Percentiles rank a stretch among this genome's conserved stretches.
Evolutionary conservation across 257 asterid genomes (phyloP).

Genomic region (Plantago major): DNA sequence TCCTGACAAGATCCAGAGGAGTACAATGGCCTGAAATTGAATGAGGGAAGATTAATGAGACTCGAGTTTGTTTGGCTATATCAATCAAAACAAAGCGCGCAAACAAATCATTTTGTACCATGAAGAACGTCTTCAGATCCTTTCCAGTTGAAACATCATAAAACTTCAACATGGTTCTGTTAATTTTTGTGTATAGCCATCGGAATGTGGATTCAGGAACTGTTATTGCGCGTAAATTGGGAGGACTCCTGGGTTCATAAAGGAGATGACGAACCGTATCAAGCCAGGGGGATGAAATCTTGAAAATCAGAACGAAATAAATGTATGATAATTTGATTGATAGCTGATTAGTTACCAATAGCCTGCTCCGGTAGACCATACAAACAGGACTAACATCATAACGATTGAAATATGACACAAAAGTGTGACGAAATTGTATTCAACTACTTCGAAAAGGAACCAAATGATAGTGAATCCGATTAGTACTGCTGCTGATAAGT

Average conservation of each 20-base stretch:
- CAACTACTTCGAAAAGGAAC: slow-evolving; percentile 73
- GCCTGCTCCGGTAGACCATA: slow-evolving; percentile 71
- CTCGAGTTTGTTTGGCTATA: not conserved
- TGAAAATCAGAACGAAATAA: not conserved
- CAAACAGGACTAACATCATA: slow-evolving; percentile 44
- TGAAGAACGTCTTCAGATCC: slow-evolving; percentile 56
- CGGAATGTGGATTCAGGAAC: slow-evolving; percentile 57
- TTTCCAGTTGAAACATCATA: slow-evolving; percentile 68
- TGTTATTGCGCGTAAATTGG: slow-evolving; percentile 40
- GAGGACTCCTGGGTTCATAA: slow-evolving; percentile 77
- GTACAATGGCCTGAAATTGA: slow-evolving; percentile 39
- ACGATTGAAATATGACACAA: slow-evolving; percentile 45
- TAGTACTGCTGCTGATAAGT: slow-evolving; percentile 60
- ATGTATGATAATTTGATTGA: not conserved
- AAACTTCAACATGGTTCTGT: slow-evolving; percentile 37
- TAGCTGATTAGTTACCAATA: not conserved
- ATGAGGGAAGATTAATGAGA: not conserved
- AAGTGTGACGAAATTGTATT: slow-evolving; percentile 63
- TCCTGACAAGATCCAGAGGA: slow-evolving; percentile 63
- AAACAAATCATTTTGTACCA: slow-evolving; percentile 34
- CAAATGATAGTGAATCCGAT: slow-evolving; percentile 54
- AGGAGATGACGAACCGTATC: too few relatives aligned
- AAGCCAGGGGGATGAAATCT: not conserved
- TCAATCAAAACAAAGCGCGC: not conserved
- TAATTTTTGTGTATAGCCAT: slow-evolving; percentile 54